These are phyloP conservation scores for Peziza echinospora DNA, from an alignment of 495 filamentous ascomycete genomes.

Conservation along the genomic window DNA sequence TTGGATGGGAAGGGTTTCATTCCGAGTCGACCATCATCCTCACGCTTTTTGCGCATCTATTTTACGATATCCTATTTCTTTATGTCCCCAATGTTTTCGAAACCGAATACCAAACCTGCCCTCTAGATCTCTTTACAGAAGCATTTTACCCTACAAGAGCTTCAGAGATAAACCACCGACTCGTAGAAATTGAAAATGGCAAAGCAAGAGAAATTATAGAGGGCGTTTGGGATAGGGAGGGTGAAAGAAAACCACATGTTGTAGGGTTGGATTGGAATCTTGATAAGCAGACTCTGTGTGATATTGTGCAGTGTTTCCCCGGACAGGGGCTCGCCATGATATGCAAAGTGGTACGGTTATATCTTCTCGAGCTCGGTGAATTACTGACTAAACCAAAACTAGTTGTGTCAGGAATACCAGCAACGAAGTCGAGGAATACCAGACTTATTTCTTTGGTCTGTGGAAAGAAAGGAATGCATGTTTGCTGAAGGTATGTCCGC, in stretches of 20 bases:
- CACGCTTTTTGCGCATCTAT: conserved; percentile 77
- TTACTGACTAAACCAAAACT: too few species aligned
- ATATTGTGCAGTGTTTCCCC: conserved; percentile 60
- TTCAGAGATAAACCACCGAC: conserved; percentile 71
- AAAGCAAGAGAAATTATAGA: conserved; percentile 42
- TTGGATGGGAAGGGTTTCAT: conserved; percentile 85
- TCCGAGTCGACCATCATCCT: conserved; percentile 74
- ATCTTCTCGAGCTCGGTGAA: too few species aligned
- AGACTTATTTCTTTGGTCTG: conserved; percentile 75
- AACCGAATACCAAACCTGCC: conserved; percentile 80
- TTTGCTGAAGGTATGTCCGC: conserved; percentile 11
- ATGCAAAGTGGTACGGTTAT: conserved; percentile 43
- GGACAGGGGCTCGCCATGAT: conserved; percentile 60
- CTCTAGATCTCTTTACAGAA: conserved; percentile 81
- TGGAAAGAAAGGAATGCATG: conserved; percentile 21
- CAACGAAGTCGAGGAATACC: conserved; percentile 74
- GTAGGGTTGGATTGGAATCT: conserved; percentile 86
- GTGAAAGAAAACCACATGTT: conserved; percentile 52
- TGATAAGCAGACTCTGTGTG: conserved; percentile 52
- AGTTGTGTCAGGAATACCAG: conserved; percentile 74
- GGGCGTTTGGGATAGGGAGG: conserved; percentile 40
- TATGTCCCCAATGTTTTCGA: conserved; percentile 95
- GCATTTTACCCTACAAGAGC: conserved; percentile 70
- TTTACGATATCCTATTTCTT: conserved; percentile 81
- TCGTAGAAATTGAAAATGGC: conserved; percentile 69